Evolutionary conservation across 2,329 filamentous ascomycete genomes (phyloP), one percentile per base, ranked within the genome.

Genomic region (Podosphaera aphanis): DNA sequence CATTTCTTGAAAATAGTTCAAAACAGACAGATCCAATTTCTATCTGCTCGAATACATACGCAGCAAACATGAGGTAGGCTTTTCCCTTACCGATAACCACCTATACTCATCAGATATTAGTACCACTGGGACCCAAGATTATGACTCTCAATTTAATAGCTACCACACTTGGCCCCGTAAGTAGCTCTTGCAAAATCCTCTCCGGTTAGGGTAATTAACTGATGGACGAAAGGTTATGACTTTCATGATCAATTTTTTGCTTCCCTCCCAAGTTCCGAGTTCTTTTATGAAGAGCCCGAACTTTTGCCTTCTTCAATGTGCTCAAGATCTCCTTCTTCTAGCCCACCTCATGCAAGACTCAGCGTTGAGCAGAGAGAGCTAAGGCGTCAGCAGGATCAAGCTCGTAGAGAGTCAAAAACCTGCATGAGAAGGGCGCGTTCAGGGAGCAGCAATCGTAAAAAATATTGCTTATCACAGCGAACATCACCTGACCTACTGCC

Each of bases 341-440:
- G 73, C 59, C 73, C 73, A 21, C 70, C 72, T 5, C 66, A 68
- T 50, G 61, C 61, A 40, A 63, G 62, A 33, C 64, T 76, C 55
- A 73, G 71, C 5, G 62, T 70, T 5, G 72, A 77, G 56, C 72
- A 77, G 57, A 68, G 73, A 50, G 73, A 75, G 54, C 57, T 77
- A 37, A 77, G 73, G 61, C 66, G 72, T 48, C 73, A 77, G 53
- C 66, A 68, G 49, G 73, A 77, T 51, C 70, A 69, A 52, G 69
- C 65, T 39, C 68, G 74, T 47, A 65, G 73, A 52, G 70, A 73
- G 51, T 68, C 69, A 5, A 77, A 77, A 56, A 58, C 69, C 15
- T 66, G 72, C 48, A 62, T 68, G 43, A 66, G 68, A 50, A 67
- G 72, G 45, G 64, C 59, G 21, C 50, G 57, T 37, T 59, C 58